These are phyloP conservation scores for Dispira parvispora DNA, from an alignment of 192 early-diverging fungal species.

Conservation along the genomic window DNA sequence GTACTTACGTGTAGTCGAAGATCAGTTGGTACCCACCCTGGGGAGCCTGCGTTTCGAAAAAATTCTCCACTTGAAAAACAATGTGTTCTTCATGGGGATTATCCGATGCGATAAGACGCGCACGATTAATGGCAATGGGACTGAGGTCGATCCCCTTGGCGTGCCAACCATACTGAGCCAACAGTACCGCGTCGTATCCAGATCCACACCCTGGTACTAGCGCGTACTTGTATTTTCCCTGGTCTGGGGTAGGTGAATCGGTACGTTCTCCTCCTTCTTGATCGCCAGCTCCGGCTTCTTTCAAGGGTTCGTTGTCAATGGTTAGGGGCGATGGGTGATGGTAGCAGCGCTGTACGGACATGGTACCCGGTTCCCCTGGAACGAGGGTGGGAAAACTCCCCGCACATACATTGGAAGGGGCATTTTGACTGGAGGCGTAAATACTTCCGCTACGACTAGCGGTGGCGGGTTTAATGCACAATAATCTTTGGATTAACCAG, in stretches of 20 bases:
- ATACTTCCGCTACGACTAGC: not conserved
- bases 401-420: not conserved
- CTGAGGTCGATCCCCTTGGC: conserved; percentile 6
- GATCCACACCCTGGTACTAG: conserved; percentile 6
- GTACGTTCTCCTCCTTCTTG: not conserved
- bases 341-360: not conserved
- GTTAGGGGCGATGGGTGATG: not conserved
- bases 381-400: not conserved
- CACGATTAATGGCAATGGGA: conserved; percentile 7
- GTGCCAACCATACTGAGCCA: conserved; percentile 1
- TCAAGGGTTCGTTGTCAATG: not conserved
- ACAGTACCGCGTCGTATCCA: conserved; percentile 1
- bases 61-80: not conserved
- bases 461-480: not conserved
- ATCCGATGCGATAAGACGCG: not conserved
- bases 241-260: not conserved
- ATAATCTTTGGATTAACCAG: not conserved
- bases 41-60: not conserved
- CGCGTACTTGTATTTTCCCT: not conserved
- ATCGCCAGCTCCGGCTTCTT: not conserved
- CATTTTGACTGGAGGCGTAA: not conserved
- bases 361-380: not conserved
- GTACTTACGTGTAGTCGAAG: conserved; percentile 3
- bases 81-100: not conserved
- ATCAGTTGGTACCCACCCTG: not conserved